Evolutionary conservation across 805 yeast species (phyloP).

Genomic region (Yarrowia divulgata): DNA sequence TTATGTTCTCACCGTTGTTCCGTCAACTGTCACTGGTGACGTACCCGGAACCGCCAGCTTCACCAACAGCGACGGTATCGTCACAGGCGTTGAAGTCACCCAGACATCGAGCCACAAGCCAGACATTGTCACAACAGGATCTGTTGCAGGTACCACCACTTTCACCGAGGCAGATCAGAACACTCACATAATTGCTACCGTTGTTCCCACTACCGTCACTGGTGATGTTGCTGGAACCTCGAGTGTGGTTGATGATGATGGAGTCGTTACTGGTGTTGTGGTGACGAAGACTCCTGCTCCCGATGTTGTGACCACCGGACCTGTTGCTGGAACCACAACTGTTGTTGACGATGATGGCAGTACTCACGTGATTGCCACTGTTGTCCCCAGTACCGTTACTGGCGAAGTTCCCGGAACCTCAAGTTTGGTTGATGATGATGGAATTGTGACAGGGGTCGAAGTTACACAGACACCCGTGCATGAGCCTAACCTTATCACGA

Average conservation of each 20-base stretch:
- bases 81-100: neutral
- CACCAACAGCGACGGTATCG: neutral
- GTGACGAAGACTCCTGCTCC: neutral
- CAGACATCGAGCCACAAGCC: neutral
- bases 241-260: neutral
- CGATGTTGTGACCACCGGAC: neutral
- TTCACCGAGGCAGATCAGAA: neutral
- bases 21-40: neutral
- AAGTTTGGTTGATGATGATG: neutral
- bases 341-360: neutral
- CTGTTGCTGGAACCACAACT: neutral
- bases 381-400: neutral
- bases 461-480: neutral
- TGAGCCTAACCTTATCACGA: neutral
- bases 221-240: neutral
- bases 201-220: neutral
- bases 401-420: neutral
- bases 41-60: neutral
- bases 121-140: neutral
- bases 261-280: neutral
- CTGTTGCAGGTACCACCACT: neutral
- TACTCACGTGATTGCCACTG: neutral
- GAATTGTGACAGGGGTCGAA: neutral
- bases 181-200: neutral
- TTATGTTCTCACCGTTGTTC: neutral